Percentiles rank a stretch among this genome's conserved stretches.
Evolutionary conservation across 495 filamentous ascomycete genomes (phyloP).

Genomic region (Trypethelium eluteriae): DNA sequence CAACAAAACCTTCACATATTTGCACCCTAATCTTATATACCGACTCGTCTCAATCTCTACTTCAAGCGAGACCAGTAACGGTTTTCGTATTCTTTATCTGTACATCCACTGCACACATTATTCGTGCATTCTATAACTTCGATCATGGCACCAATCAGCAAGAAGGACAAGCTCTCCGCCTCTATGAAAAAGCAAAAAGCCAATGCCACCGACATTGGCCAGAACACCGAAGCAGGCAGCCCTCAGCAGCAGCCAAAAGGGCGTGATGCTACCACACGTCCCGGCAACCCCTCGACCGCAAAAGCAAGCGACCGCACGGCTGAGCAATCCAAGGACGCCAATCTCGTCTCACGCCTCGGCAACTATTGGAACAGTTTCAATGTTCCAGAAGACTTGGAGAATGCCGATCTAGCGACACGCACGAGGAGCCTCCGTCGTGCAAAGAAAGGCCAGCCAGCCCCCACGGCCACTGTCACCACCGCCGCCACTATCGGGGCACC

Average conservation of each 20-base stretch:
- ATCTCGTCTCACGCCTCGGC: background rate
- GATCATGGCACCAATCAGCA: background rate
- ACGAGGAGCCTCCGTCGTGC: background rate
- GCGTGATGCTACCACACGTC: background rate
- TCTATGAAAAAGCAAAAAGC: background rate
- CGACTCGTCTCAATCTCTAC: background rate
- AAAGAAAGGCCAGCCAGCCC: background rate
- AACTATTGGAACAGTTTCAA: background rate
- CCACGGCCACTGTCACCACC: background rate
- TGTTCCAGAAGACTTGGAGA: background rate
- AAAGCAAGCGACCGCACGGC: background rate
- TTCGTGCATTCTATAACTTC: too few species aligned
- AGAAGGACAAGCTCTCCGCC: background rate
- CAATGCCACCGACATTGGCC: background rate
- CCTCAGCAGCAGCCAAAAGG: background rate
- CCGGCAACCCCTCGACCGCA: background rate
- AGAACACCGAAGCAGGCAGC: background rate
- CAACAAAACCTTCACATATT: background rate
- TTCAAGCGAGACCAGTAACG: background rate
- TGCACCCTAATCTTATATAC: background rate
- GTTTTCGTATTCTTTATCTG: background rate
- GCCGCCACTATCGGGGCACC: background rate
- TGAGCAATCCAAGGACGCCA: background rate
- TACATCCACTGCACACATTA: background rate
- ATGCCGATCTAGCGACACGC: background rate